Percentiles rank a stretch among this genome's conserved stretches.
phyloP scores from a whole-genome alignment of 2,329 filamentous ascomycete species.

The Paecilomyces sp. region DNA sequence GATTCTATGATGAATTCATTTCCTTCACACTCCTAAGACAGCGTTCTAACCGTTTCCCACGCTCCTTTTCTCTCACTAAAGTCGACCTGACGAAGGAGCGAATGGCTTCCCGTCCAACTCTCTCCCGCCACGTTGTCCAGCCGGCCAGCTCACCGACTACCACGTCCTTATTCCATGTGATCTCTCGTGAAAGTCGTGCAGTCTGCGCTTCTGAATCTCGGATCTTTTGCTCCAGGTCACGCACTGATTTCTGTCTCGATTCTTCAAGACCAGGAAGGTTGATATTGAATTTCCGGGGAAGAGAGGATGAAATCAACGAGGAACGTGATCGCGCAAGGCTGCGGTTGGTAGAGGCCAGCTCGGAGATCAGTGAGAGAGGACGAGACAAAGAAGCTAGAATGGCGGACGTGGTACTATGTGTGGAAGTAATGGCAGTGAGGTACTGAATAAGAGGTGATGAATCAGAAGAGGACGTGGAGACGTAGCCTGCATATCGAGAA shows the following conservation, averaged over 20 bases:
- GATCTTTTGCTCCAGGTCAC: slow-evolving; percentile 77
- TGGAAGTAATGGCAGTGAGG: slow-evolving; percentile 67
- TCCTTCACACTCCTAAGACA: slow-evolving; percentile 59
- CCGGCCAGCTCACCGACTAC: slow-evolving; percentile 86
- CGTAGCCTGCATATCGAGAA: slow-evolving; percentile 60
- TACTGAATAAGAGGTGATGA: slow-evolving; percentile 67
- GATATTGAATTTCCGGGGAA: slow-evolving; percentile 40
- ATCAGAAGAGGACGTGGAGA: slow-evolving; percentile 55
- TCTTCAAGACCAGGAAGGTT: slow-evolving; percentile 63
- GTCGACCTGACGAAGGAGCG: slow-evolving; percentile 69
- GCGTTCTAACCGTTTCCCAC: slow-evolving; percentile 71
- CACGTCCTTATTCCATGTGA: slow-evolving; percentile 87
- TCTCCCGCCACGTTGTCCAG: slow-evolving; percentile 85
- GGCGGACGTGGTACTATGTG: slow-evolving; percentile 78
- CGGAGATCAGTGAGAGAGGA: slow-evolving; percentile 68
- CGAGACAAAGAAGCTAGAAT: slow-evolving; percentile 72
- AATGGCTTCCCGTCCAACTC: slow-evolving; percentile 66
- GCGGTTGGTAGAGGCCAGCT: slow-evolving; percentile 67
- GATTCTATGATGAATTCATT: background rate
- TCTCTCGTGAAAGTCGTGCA: slow-evolving; percentile 67
- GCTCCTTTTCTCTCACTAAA: slow-evolving; percentile 71
- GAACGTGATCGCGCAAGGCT: slow-evolving; percentile 71
- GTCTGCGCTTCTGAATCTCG: slow-evolving; percentile 63
- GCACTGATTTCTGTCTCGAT: slow-evolving; percentile 70
- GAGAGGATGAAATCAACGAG: slow-evolving; percentile 58